Percentiles rank a stretch among this genome's conserved stretches.
phyloP scores from a whole-genome alignment of 202 grass and related monocot genomes.

The Thinopyrum obtusiflorum region DNA sequence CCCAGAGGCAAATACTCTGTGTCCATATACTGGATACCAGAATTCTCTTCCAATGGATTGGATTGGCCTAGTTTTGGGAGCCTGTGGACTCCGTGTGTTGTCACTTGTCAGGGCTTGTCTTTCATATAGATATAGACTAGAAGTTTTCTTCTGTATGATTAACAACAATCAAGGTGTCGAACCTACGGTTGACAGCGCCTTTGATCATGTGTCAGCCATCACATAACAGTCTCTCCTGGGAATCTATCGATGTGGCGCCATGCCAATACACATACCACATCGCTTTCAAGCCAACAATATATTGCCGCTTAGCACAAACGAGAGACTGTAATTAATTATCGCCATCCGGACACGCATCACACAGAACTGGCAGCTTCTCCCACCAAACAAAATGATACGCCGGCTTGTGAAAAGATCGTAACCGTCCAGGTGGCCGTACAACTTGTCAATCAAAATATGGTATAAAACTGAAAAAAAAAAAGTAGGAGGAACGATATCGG shows the following conservation, averaged over 20 bases:
- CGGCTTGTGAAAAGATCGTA: not conserved
- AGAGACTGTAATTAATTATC: not conserved
- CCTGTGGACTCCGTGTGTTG: not conserved
- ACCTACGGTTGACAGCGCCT: not conserved
- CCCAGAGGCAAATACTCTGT: no score
- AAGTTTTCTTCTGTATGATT: not conserved
- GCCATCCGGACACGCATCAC: not conserved
- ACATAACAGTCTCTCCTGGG: not conserved
- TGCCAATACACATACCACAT: not conserved
- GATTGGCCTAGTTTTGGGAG: no score
- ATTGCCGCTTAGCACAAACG: not conserved
- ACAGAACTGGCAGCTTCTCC: not conserved
- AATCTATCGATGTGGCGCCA: not conserved
- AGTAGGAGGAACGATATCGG: not conserved
- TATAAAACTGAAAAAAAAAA: not conserved
- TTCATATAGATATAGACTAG: not conserved
- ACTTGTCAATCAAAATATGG: not conserved
- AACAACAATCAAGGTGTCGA: not conserved
- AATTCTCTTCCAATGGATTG: no score
- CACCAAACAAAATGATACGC: no score
- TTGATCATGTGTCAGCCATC: constrained; percentile 1
- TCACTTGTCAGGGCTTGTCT: not conserved
- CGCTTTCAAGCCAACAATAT: not conserved
- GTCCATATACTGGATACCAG: no score
- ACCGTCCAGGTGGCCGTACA: not conserved